phyloP scores from a whole-genome alignment of 177 flowering plant species.

The Vitis hybrid region DNA sequence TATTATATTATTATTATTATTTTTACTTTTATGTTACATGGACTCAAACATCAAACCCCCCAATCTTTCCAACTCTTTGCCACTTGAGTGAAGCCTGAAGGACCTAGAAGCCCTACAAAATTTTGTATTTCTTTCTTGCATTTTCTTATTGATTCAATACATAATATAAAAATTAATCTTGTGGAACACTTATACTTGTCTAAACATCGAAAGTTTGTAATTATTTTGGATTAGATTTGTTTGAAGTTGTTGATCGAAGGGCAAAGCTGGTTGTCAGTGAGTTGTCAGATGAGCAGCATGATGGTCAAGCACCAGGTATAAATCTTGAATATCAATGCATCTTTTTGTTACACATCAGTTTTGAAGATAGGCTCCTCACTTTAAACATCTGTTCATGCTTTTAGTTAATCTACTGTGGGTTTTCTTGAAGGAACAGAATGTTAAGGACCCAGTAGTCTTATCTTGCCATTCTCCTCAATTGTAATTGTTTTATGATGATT shows the following conservation, averaged over 20 bases:
- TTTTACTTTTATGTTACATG: too few species aligned
- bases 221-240: slow-evolving; percentile 54
- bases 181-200: too few species aligned
- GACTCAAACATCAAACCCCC: too few species aligned
- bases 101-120: too few species aligned
- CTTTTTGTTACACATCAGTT: background rate
- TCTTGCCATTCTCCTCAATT: background rate
- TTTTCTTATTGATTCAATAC: too few species aligned
- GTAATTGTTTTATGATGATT: background rate
- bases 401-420: background rate
- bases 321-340: background rate
- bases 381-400: background rate
- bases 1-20: too few species aligned
- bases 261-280: slow-evolving; percentile 90
- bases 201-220: background rate
- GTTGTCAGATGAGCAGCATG: slow-evolving; percentile 65
- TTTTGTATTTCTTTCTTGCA: too few species aligned
- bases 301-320: slow-evolving; percentile 56
- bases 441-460: background rate
- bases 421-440: background rate
- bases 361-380: background rate
- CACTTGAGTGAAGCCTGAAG: too few species aligned
- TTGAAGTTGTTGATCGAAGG: slow-evolving; percentile 91
- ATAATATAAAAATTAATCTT: too few species aligned
- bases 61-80: too few species aligned